Evolutionary conservation across 164 flowering plant genomes (phyloP), one percentile per base, ranked within the genome.

Genomic region (Magnolia sinica): DNA sequence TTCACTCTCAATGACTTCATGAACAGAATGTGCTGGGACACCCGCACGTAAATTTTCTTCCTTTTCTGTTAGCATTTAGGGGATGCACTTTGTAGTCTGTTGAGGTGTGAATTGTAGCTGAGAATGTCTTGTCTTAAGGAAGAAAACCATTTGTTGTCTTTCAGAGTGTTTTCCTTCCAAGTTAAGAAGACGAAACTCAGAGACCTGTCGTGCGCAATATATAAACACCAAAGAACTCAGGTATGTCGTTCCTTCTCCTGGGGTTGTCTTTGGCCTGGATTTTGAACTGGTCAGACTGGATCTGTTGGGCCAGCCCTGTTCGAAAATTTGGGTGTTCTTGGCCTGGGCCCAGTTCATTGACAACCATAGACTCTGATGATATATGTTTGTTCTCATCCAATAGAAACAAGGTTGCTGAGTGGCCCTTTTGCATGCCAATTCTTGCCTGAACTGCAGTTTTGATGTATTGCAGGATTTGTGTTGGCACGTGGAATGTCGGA

Each of bases 401-500:
- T 65, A 4, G 29, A 20, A 1, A 37, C 45, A 37, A 55, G 61
- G 16, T 55, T 55, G 19, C 61, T 55, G 13, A 55, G 18, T 70
- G 61, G 61, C 61, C 10, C 13, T 55, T 55, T 55, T 55, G 18
- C 27, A 20, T 73, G 50, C 14, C 1, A 18, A 18, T 72, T 73
- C 64, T 24, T 63, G 23, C 66, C 31, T 73, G 64, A 73, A 69
- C 68, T 75, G 59, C 76, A 23, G 2, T 49, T 72, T 59, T 23
- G 3, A 18, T 66, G 27, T 52, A 24, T 24, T 64, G 24, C 63
- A 96, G 99, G 81, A 73, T 96, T 81, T 87, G 90, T 75, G 93
- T 86, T 67, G 93, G 93, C 74, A 94, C 99, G 52, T 96, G 98
- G 99, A 96, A 96, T 83, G 92, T 91, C 72, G 99, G 91, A 72